Conservation (phyloP, 371 early-diverging fungal genomes). For the Cokeromyces recurvatus region DNA sequence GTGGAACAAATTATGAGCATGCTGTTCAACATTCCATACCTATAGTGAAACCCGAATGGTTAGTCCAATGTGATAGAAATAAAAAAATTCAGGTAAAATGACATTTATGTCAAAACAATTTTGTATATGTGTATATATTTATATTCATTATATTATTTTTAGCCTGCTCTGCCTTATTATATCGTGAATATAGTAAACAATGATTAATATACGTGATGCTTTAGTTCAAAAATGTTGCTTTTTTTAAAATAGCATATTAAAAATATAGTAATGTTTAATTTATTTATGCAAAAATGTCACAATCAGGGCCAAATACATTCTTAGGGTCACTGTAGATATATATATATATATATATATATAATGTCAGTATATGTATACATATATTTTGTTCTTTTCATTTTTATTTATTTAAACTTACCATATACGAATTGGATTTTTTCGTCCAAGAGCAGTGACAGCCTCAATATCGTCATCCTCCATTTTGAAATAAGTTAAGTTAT, state of each 20-base stretch:
- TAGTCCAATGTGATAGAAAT: slow-evolving; percentile 84
- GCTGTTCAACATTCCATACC: slow-evolving; percentile 89
- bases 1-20: slow-evolving; percentile 82
- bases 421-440: slow-evolving; percentile 13
- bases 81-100: slow-evolving; percentile 80
- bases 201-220: slow-evolving; percentile 11
- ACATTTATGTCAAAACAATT: no score
- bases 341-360: background rate
- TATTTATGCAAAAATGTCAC: background rate
- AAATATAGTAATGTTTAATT: background rate
- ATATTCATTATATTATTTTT: background rate
- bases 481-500: slow-evolving; percentile 33
- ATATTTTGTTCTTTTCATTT: background rate
- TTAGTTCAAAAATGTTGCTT: no score
- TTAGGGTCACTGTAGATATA: slow-evolving; percentile 2
- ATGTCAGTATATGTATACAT: no score
- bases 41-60: slow-evolving; percentile 90
- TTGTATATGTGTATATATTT: no score
- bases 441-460: slow-evolving; percentile 29
- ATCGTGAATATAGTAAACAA: slow-evolving; percentile 38
- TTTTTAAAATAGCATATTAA: background rate
- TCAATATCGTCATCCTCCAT: slow-evolving; percentile 31
- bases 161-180: slow-evolving; percentile 50
- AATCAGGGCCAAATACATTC: slow-evolving; percentile 4
- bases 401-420: slow-evolving; percentile 14